Evolutionary conservation across 495 filamentous ascomycete genomes (phyloP), one percentile per base, ranked within the genome.

Genomic region (Xylaria curta): DNA sequence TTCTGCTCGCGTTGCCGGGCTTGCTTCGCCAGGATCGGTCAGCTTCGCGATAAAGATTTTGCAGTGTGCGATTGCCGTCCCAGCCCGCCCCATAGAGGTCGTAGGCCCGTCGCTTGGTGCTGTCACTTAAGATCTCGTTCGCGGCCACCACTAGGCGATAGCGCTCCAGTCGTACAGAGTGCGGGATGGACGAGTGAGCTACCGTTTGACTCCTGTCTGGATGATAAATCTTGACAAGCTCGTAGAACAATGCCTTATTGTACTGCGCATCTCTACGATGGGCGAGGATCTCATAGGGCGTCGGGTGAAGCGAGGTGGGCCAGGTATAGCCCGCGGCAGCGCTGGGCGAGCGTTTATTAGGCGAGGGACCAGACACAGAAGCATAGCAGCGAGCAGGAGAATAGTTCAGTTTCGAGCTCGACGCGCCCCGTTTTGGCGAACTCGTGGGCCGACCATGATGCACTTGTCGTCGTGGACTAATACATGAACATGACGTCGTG

Each of bases 221-320:
- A 75, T 99, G 96, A 81, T 99, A 99, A 61, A 97, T 83, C 83
- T 97, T 98, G 46, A 97, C 95, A 38, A 99, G 87, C 73, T 97
- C 89, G 79, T 95, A 94, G 86, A 93, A 99, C 38, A 91, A 87
- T 19, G 81, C 76, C 81, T 98, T 98, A 72, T 88, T 90, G 78
- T 99, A 99, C 19, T 90, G 87, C 21, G 88, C 88, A 33, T 78
- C 83, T 71, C 82, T 87, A 38, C 86, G 82, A 69, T 90, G 85
- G 58, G 89, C 84, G 73, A 98, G 89, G 74, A 99, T 92, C 73
- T 99, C 93, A 79, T 99, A 98, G 0, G 96, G 96, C 0, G 95
- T 96, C n/a, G 93, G 93, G 58, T 77, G 76, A 63, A 70, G 63
- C 12, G 78, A 81, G 17, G 77, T 71, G 2, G 85, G 85, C 85